These are phyloP conservation scores for Eremothecium gossypii DNA, from an alignment of 1,139 yeast species.

Conservation along the genomic window DNA sequence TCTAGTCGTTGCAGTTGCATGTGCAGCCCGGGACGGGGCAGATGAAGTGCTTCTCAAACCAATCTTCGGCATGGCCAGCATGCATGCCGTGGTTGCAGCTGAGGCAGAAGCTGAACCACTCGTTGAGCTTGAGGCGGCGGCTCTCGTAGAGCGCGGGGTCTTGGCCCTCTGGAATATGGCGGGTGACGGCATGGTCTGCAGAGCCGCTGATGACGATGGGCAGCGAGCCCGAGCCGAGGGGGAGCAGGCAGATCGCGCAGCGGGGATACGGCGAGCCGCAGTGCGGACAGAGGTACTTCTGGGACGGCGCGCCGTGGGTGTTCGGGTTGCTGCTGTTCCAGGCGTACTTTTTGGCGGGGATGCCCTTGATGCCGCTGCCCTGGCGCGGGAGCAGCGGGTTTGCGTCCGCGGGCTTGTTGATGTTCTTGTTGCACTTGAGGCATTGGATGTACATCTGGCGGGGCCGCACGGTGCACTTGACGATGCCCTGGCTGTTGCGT, in stretches of 20 bases:
- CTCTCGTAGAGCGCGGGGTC: slow-evolving; percentile 32
- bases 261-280: slow-evolving; percentile 88
- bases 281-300: slow-evolving; percentile 54
- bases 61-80: slow-evolving; percentile 89
- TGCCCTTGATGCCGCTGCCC: slow-evolving; percentile 4
- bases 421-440: slow-evolving; percentile 66
- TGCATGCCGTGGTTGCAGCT: slow-evolving; percentile 92
- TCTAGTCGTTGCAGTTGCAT: slow-evolving; percentile 53
- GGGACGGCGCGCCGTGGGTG: slow-evolving; percentile 17
- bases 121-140: slow-evolving; percentile 22
- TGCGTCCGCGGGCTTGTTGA: slow-evolving; percentile 32
- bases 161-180: slow-evolving; percentile 13
- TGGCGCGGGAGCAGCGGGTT: slow-evolving; percentile 6
- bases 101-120: slow-evolving; percentile 86
- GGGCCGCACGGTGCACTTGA: slow-evolving; percentile 46
- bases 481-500: slow-evolving; percentile 40
- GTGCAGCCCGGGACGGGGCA: slow-evolving; percentile 94
- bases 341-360: slow-evolving; percentile 13
- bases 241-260: slow-evolving; percentile 78
- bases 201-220: slow-evolving; percentile 29
- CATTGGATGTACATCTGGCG: slow-evolving; percentile 78
- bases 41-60: slow-evolving; percentile 79
- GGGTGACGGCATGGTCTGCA: slow-evolving; percentile 3
- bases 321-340: slow-evolving; percentile 11
- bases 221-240: slow-evolving; percentile 59